Conservation (phyloP, 495 filamentous ascomycete species). For the Penicillium cosmopolitanum region DNA sequence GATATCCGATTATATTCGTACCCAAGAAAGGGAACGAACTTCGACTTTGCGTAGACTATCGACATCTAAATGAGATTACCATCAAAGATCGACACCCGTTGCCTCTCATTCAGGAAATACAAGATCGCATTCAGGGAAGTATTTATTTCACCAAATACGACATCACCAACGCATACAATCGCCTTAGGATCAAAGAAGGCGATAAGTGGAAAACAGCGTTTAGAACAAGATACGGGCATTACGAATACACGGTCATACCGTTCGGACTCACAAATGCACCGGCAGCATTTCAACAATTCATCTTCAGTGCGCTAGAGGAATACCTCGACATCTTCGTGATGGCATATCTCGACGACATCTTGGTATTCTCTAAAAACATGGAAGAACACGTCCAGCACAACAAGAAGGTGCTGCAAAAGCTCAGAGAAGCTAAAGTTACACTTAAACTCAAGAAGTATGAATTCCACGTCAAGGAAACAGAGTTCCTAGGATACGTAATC, state of each 20-base stretch:
- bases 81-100: constrained; percentile 26
- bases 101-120: constrained; percentile 18
- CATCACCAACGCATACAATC: constrained; percentile 16
- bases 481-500: constrained; percentile 19
- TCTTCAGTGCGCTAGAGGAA: constrained; percentile 30
- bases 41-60: constrained; percentile 26
- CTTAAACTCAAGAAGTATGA: background rate
- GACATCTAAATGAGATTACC: constrained; percentile 24
- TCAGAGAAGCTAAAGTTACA: background rate
- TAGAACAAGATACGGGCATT: constrained; percentile 30
- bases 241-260: constrained; percentile 26
- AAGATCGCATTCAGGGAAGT: constrained; percentile 16
- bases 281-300: constrained; percentile 34
- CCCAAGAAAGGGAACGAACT: constrained; percentile 23
- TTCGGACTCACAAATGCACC: constrained; percentile 21
- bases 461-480: constrained; percentile 14
- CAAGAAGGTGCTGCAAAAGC: background rate
- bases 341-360: constrained; percentile 39
- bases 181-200: constrained; percentile 12
- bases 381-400: background rate
- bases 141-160: no score
- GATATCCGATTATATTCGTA: constrained; percentile 23
- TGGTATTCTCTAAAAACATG: constrained; percentile 26
- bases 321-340: constrained; percentile 30
- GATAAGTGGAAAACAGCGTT: constrained; percentile 42